Conservation (phyloP, 2,329 filamentous ascomycete species). For the Aspergillus persii region DNA sequence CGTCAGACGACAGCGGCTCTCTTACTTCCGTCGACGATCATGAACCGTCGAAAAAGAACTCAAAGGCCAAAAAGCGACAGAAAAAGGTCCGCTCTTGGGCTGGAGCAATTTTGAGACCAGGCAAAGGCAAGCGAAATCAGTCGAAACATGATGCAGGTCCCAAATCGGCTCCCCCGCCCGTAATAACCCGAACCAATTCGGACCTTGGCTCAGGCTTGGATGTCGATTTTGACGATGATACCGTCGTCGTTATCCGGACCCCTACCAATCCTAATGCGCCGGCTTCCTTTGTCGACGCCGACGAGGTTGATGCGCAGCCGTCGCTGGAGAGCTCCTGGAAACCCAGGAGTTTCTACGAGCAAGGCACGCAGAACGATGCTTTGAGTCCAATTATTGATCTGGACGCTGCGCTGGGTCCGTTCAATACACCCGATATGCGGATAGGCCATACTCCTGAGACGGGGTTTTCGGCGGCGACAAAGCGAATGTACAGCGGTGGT, state of each 20-base stretch:
- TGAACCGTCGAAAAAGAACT: conserved; percentile 31
- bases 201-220: conserved; percentile 44
- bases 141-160: conserved; percentile 42
- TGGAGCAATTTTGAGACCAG: conserved; percentile 49
- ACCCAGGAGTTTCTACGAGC: conserved; percentile 45
- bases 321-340: conserved; percentile 42
- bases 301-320: conserved; percentile 16
- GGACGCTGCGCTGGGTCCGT: conserved; percentile 87
- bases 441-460: conserved; percentile 30
- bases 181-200: conserved; percentile 40
- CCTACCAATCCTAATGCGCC: conserved; percentile 39
- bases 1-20: conserved; percentile 30
- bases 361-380: conserved; percentile 57
- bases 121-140: conserved; percentile 46
- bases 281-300: conserved; percentile 18
- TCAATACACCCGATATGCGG: conserved; percentile 66
- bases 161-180: conserved; percentile 44
- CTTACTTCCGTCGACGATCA: conserved; percentile 29
- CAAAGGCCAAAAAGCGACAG: conserved; percentile 51
- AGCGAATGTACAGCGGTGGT: conserved; percentile 50
- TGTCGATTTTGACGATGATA: conserved; percentile 50
- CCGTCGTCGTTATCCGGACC: conserved; percentile 47
- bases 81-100: conserved; percentile 72
- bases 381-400: conserved; percentile 85
- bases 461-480: conserved; percentile 41